phyloP scores from a whole-genome alignment of 805 yeast species.

The Candida sonorensis region DNA sequence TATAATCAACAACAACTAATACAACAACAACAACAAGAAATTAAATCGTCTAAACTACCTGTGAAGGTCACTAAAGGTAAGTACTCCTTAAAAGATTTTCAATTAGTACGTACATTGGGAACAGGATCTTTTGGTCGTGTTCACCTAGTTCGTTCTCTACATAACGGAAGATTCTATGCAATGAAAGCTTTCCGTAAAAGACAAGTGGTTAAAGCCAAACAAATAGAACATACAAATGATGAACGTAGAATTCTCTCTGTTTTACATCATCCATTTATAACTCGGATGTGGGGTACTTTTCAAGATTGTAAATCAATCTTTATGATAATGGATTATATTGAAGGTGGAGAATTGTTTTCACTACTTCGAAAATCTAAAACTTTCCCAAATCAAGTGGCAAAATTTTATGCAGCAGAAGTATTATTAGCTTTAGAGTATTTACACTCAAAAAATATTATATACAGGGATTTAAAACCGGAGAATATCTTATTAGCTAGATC shows the following conservation, averaged over 20 bases:
- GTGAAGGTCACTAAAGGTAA: conserved; percentile 44
- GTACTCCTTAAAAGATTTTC: conserved; percentile 49
- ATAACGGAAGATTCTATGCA: conserved; percentile 54
- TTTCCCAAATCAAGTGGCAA: conserved; percentile 58
- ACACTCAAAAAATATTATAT: conserved; percentile 51
- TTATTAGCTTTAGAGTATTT: conserved; percentile 51
- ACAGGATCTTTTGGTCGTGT: conserved; percentile 60
- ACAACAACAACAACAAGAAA: background rate
- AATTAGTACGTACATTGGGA: conserved; percentile 50
- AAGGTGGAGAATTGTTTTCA: conserved; percentile 56
- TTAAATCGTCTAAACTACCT: conserved; percentile 1
- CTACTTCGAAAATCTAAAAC: conserved; percentile 50
- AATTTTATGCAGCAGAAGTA: conserved; percentile 59
- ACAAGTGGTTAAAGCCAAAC: conserved; percentile 55
- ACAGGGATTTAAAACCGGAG: conserved; percentile 57
- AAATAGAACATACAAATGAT: conserved; percentile 59
- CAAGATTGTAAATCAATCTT: conserved; percentile 51
- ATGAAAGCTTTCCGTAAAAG: conserved; percentile 53
- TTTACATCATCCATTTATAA: conserved; percentile 55
- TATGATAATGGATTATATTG: conserved; percentile 62
- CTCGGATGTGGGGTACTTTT: conserved; percentile 61
- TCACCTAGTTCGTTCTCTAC: conserved; percentile 51
- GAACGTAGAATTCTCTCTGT: conserved; percentile 53
- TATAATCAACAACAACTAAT: background rate
- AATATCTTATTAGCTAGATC: conserved; percentile 51